A percentile compares a stretch with the other conserved stretches of the same genome.
Evolutionary conservation across 2,329 filamentous ascomycete genomes (phyloP).

Genomic region (Alternaria ethzedia): DNA sequence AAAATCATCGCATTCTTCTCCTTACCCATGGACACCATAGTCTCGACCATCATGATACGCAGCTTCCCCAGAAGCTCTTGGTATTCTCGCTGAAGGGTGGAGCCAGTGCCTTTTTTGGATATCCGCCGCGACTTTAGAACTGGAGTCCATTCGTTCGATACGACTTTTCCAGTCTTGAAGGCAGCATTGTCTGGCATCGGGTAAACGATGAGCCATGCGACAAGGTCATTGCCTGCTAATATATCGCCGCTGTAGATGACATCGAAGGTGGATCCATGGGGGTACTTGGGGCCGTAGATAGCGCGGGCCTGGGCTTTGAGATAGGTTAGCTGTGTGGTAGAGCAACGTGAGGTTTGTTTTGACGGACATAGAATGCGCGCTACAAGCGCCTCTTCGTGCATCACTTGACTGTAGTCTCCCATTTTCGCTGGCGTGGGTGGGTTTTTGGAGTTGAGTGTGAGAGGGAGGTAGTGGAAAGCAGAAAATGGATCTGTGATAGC

Average conservation of each 20-base stretch:
- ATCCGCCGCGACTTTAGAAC: background rate
- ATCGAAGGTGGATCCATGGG: background rate
- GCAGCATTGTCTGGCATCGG: accelerated
- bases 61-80: background rate
- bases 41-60: background rate
- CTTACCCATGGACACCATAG: background rate
- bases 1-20: background rate
- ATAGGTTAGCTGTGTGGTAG: no score
- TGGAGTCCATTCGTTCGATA: background rate
- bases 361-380: background rate
- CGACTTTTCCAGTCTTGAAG: background rate
- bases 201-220: background rate
- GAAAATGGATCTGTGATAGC: no score
- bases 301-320: background rate
- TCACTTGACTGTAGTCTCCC: background rate
- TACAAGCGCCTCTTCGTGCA: background rate
- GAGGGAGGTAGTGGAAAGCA: no score
- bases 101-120: no score
- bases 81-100: no score
- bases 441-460: no score
- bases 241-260: background rate
- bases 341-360: no score
- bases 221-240: no score
- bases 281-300: background rate
- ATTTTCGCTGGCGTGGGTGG: background rate